phyloP scores from a whole-genome alignment of 2,329 filamentous ascomycete genomes.

The Stachybotrys elegans region DNA sequence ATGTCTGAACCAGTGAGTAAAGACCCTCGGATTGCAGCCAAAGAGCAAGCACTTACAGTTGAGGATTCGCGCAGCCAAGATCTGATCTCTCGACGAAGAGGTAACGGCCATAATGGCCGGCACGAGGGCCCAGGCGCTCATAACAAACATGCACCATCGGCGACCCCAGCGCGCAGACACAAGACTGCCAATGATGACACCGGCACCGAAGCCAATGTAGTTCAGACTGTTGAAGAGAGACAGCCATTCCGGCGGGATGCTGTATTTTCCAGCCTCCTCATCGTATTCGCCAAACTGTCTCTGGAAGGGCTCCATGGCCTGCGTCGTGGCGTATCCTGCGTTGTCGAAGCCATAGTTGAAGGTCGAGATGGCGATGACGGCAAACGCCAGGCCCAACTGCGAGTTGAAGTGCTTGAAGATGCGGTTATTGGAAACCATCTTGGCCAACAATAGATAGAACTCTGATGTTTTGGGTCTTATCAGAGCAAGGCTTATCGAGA shows the following conservation, averaged over 20 bases:
- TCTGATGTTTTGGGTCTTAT: too few relatives aligned
- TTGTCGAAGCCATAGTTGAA: conserved; percentile 37
- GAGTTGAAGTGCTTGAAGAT: conserved; percentile 18
- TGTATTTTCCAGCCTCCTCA: conserved; percentile 14
- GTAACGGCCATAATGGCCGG: conserved; percentile 16
- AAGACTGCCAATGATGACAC: conserved; percentile 15
- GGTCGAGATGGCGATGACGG: conserved; percentile 27
- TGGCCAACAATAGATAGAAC: too few relatives aligned
- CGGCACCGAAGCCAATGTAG: conserved; percentile 25
- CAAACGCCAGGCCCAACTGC: conserved; percentile 10
- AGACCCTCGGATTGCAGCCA: too few relatives aligned
- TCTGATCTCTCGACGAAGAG: conserved; percentile 11
- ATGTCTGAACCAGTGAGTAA: too few relatives aligned
- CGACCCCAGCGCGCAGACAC: conserved; percentile 18
- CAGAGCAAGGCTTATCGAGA: too few relatives aligned
- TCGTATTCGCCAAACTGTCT: conserved; percentile 26
- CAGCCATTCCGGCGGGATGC: conserved; percentile 23
- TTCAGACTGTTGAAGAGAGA: conserved; percentile 31
- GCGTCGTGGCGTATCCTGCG: conserved; percentile 27
- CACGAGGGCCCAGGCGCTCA: conserved; percentile 27
- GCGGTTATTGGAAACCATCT: too few relatives aligned
- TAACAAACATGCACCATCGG: conserved; percentile 24
- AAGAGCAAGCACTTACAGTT: too few relatives aligned
- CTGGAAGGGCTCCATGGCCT: conserved; percentile 30
- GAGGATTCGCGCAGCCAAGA: conserved; percentile 16